A percentile compares a stretch with the other conserved stretches of the same genome.
phyloP scores from a whole-genome alignment of 2,329 filamentous ascomycete species.

The Pseudovirgaria hyperparasitica region DNA sequence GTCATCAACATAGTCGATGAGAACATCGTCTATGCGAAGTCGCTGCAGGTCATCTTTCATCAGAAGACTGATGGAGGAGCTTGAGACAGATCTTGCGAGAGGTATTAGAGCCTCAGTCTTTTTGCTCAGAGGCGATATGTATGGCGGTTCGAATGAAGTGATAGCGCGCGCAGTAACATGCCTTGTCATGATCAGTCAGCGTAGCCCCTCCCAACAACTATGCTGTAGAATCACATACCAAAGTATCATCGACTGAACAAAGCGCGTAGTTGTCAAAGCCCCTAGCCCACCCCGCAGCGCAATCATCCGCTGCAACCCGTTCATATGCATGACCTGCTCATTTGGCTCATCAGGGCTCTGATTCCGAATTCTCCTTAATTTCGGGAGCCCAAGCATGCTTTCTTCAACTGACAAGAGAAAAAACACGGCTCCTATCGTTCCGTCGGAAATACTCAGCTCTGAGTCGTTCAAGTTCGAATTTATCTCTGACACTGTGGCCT shows the following conservation, averaged over 20 bases:
- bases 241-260: slow-evolving; percentile 27
- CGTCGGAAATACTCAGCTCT: slow-evolving; percentile 19
- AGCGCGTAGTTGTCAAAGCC: slow-evolving; percentile 21
- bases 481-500: slow-evolving; percentile 19
- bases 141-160: slow-evolving; percentile 19
- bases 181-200: slow-evolving; percentile 25
- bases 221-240: slow-evolving; percentile 18
- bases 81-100: neutral
- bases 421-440: slow-evolving; percentile 26
- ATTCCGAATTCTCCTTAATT: slow-evolving; percentile 10
- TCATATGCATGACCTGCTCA: slow-evolving; percentile 19
- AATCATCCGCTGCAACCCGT: slow-evolving; percentile 21
- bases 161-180: slow-evolving; percentile 25
- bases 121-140: slow-evolving; percentile 17
- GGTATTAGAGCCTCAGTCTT: too few species aligned
- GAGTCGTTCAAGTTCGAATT: slow-evolving; percentile 18
- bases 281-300: slow-evolving; percentile 20
- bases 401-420: slow-evolving; percentile 24
- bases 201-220: slow-evolving; percentile 15
- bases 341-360: slow-evolving; percentile 16
- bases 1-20: slow-evolving; percentile 16
- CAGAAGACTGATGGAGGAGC: neutral
- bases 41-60: neutral
- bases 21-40: slow-evolving; percentile 9
- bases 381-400: slow-evolving; percentile 13